Evolutionary conservation across 768 basidiomycete species (phyloP).

Genomic region (Pisolithus tinctorius): DNA sequence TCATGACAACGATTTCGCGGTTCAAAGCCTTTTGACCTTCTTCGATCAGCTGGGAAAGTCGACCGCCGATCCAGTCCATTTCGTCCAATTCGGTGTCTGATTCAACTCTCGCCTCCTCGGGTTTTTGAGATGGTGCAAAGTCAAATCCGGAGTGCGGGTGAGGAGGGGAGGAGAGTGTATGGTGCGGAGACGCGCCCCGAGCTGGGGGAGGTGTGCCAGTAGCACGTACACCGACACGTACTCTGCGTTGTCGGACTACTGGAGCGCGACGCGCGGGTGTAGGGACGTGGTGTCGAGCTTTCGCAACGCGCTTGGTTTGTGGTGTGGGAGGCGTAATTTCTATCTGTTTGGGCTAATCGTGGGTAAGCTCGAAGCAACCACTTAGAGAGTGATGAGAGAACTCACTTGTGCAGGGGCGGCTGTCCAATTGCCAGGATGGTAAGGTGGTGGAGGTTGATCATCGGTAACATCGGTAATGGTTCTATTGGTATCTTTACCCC

Average conservation of each 20-base stretch:
- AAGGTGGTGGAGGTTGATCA: conserved; percentile 53
- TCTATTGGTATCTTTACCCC: conserved; percentile 40
- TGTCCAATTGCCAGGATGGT: conserved; percentile 55
- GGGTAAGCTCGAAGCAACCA: neutral
- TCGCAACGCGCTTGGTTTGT: conserved; percentile 28
- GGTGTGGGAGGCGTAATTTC: conserved; percentile 33
- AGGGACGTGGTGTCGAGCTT: conserved; percentile 19
- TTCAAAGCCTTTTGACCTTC: conserved; percentile 74
- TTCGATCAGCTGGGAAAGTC: conserved; percentile 61
- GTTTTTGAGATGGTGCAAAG: conserved; percentile 22
- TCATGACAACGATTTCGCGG: conserved; percentile 73
- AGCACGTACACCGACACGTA: conserved; percentile 19
- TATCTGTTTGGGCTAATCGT: conserved; percentile 21
- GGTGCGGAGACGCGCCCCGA: conserved; percentile 20
- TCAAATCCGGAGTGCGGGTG: conserved; percentile 37
- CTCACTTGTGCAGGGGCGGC: conserved; percentile 32
- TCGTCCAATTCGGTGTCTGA: conserved; percentile 37
- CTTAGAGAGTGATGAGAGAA: neutral
- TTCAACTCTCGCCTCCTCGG: conserved; percentile 25
- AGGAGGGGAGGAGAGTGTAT: conserved; percentile 15
- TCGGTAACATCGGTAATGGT: neutral
- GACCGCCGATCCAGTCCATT: conserved; percentile 83
- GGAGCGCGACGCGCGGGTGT: conserved; percentile 27
- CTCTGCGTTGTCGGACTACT: conserved; percentile 29
- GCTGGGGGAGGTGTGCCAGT: conserved; percentile 12